These are phyloP conservation scores for Excoecaria cochinchinensis DNA, from an alignment of 345 rosid genomes.

Conservation along the genomic window DNA sequence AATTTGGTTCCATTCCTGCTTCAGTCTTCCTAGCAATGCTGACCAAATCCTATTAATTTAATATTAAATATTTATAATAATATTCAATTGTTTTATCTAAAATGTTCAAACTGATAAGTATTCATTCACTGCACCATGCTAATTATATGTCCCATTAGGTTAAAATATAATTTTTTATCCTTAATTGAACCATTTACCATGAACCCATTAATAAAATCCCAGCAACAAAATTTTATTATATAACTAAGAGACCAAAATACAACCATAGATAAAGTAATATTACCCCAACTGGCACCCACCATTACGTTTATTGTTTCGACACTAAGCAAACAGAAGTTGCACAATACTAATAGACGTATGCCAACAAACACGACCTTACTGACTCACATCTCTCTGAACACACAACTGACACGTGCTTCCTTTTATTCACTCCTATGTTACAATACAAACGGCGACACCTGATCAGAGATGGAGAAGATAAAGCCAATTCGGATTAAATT, in stretches of 20 bases:
- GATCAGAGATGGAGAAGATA: slow-evolving; percentile 10
- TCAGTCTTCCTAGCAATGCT: too few species aligned
- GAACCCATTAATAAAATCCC: not conserved
- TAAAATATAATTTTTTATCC: too few species aligned
- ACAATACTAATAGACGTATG: not conserved
- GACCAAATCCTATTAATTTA: not conserved
- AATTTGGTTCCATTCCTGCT: too few species aligned
- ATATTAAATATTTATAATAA: too few species aligned
- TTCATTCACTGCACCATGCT: too few species aligned
- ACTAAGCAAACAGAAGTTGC: not conserved
- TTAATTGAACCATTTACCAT: too few species aligned
- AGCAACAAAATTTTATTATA: slow-evolving; percentile 22
- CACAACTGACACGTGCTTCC: slow-evolving; percentile 20
- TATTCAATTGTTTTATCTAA: too few species aligned
- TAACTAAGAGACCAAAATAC: not conserved
- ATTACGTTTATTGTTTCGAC: not conserved
- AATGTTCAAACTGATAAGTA: too few species aligned
- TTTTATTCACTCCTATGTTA: slow-evolving; percentile 13
- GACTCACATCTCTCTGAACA: slow-evolving; percentile 31
- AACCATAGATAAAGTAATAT: not conserved
- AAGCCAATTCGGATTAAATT: slow-evolving; percentile 24
- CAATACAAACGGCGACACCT: slow-evolving; percentile 24
- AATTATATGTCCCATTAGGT: too few species aligned
- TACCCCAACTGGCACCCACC: slow-evolving; percentile 10
- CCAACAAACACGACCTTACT: not conserved